These are phyloP conservation scores for Madurella mycetomatis DNA, from an alignment of 2,329 filamentous ascomycete genomes.

Conservation along the genomic window DNA sequence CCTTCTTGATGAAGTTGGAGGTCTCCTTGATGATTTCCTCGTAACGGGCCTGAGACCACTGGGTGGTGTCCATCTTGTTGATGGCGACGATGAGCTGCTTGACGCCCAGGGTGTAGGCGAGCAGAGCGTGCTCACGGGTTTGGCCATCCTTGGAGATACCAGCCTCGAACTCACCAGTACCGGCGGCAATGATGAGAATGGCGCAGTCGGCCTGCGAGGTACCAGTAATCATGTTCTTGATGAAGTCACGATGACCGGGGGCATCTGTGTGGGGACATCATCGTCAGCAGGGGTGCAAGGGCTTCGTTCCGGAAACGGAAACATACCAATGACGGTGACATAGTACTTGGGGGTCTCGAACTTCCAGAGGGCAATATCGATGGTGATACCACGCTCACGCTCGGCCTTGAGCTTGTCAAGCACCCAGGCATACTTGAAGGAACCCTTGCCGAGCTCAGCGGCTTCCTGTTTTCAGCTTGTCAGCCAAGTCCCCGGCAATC, in stretches of 20 bases:
- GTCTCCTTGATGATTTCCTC: constrained; percentile 99
- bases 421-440: constrained; percentile 99
- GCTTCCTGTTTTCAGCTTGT: constrained; percentile 69
- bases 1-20: constrained; percentile 99
- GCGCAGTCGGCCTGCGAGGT: constrained; percentile 99
- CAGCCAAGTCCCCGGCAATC: constrained; percentile 10
- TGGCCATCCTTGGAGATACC: constrained; percentile 99
- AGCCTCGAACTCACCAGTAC: constrained; percentile 99
- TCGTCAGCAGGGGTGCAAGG: constrained; percentile 20
- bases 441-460: constrained; percentile 98
- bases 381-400: constrained; percentile 99
- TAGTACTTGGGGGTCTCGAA: constrained; percentile 98
- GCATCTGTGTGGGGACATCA: constrained; percentile 56
- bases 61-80: constrained; percentile 99
- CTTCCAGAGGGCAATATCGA: constrained; percentile 99
- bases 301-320: constrained; percentile 4
- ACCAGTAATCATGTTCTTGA: constrained; percentile 99
- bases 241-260: constrained; percentile 99
- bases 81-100: constrained; percentile 99
- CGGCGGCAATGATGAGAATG: constrained; percentile 99
- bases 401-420: constrained; percentile 99
- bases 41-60: constrained; percentile 96
- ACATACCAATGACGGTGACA: constrained; percentile 92
- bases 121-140: constrained; percentile 99
- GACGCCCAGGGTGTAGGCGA: constrained; percentile 99